Percentiles rank a stretch among this genome's conserved stretches.
phyloP scores from a whole-genome alignment of 1,284 basidiomycete genomes.

The Kalmanozyma brasiliensis region DNA sequence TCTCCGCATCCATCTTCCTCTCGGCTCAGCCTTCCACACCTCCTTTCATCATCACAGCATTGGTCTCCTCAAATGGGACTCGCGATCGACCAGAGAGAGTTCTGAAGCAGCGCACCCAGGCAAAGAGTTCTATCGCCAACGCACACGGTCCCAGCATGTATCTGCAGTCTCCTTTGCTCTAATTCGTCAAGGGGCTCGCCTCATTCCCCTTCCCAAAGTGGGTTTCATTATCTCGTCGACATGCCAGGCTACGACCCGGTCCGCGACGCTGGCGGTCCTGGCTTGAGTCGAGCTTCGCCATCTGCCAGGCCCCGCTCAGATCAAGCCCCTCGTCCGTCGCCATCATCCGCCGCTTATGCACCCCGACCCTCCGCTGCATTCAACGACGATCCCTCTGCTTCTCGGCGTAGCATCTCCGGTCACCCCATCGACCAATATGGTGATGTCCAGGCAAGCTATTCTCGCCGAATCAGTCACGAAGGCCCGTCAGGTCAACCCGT shows the following conservation, averaged over 20 bases:
- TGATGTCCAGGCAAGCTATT: slow-evolving; percentile 8
- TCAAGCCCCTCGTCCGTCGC: slow-evolving; percentile 19
- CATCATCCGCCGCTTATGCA: slow-evolving; percentile 14
- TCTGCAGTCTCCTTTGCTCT: background rate
- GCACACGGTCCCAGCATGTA: slow-evolving; percentile 11
- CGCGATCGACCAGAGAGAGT: background rate
- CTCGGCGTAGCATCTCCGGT: slow-evolving; percentile 15
- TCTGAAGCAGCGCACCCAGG: too few species aligned
- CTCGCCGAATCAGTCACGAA: slow-evolving; percentile 13
- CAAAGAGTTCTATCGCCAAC: background rate
- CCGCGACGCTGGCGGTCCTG: slow-evolving; percentile 34
- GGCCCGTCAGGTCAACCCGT: background rate
- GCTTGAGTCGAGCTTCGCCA: slow-evolving; percentile 35
- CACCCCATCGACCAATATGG: slow-evolving; percentile 16
- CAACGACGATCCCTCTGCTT: slow-evolving; percentile 1
- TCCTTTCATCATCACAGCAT: background rate
- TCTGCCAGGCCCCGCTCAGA: slow-evolving; percentile 9
- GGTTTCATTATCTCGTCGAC: background rate
- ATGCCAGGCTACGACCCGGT: slow-evolving; percentile 38
- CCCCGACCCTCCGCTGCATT: slow-evolving; percentile 7
- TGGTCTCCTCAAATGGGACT: background rate
- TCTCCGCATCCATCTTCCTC: slow-evolving; percentile 9
- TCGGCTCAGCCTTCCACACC: background rate
- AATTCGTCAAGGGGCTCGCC: background rate
- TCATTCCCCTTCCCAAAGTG: background rate